Evolutionary conservation across 176 grass and related monocot genomes (phyloP), one percentile per base, ranked within the genome.

Genomic region (Otatea glauca): DNA sequence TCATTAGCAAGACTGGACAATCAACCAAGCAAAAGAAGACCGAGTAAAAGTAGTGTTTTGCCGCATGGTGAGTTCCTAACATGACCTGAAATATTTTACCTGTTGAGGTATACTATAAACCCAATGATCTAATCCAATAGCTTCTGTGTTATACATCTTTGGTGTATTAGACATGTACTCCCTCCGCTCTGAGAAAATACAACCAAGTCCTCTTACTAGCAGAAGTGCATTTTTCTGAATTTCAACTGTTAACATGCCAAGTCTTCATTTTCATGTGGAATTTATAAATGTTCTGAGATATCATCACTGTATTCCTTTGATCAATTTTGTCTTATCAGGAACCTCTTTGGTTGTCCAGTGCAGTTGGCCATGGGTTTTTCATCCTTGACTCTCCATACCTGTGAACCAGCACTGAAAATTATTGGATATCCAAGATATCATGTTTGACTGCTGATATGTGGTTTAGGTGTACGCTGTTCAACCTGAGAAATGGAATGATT

Each of bases 21-120:
- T 77, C 93, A 63, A 68, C 47, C 59, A 96, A 99, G 86, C 84
- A 99, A 88, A 99, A 99, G 93, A 99, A 99, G 88, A 88, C 88
- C 0, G 87, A 96, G 84, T 99, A 91, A 83, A 82, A 68, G 68
- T 67, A 53, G 53, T 80, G 23, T 70, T 61, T 74, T 20, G 17
- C 49, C 41, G 0, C 70, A 75, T 44, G 78, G 89, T 87, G 85
- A 87, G 89, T 79, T 69, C 24, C 55, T 54, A 32, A 71, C 2
- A 61, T 11, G 29, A 27, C 21, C 47, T 86, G 20, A 35, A 51
- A 51, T 58, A 16, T 56, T 27, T 64, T 23, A n/a, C 56, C 34
- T 48, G 27, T 78, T 54, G 3, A 65, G 54, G 17, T 64, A 62
- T 64, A 18, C 51, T 20, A 24, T 17, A 70, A 63, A 81, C 70